These are phyloP conservation scores for Porcisia deanei DNA, from an alignment of 208 protist genomes.

Conservation along the genomic window DNA sequence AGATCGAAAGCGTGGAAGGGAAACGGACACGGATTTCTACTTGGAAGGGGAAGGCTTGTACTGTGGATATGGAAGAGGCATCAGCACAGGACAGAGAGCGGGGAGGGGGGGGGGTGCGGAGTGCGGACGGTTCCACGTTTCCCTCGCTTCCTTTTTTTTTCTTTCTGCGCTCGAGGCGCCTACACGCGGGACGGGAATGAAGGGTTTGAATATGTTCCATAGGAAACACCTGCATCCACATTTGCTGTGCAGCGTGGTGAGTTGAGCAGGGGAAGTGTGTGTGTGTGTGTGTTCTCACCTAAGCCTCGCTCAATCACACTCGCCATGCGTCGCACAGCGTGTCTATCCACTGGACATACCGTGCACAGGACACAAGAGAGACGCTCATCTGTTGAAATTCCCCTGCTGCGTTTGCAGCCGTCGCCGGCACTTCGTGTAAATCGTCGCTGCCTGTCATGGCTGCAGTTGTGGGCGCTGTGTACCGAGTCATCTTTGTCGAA, in stretches of 20 bases:
- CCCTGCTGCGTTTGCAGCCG: neutral
- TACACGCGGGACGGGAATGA: neutral
- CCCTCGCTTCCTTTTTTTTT: neutral
- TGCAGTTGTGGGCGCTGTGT: neutral
- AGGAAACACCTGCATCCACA: neutral
- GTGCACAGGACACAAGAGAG: constrained; percentile 8
- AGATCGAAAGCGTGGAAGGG: neutral
- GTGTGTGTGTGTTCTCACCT: neutral
- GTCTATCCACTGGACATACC: constrained; percentile 22
- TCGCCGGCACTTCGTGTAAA: neutral
- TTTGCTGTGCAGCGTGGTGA: neutral
- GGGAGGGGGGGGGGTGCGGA: neutral
- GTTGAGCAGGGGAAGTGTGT: neutral
- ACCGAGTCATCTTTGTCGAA: neutral
- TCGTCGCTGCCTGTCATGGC: neutral
- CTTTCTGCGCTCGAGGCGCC: neutral
- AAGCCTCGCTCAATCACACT: neutral
- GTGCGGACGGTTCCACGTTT: neutral
- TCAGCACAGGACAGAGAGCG: neutral
- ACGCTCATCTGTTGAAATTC: constrained; percentile 6
- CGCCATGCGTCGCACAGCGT: constrained; percentile 13
- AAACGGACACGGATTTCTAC: neutral
- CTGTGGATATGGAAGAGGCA: neutral
- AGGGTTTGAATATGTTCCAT: neutral
- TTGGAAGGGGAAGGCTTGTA: neutral